Evolutionary conservation across 805 yeast species (phyloP).

Genomic region (Tetrapisispora arboricola): DNA sequence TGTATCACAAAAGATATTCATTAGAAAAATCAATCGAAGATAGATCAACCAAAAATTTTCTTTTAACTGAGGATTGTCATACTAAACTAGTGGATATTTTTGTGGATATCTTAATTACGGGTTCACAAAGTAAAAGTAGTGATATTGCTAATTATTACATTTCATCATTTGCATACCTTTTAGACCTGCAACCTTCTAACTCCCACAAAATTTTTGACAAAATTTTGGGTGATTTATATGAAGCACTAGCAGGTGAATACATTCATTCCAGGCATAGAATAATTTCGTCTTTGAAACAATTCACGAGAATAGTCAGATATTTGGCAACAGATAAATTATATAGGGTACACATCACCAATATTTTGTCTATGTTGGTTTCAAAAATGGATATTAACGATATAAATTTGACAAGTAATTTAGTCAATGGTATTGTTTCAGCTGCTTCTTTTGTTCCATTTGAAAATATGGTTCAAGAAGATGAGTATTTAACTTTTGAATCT

Average conservation of each 20-base stretch:
- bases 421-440: constrained; percentile 57
- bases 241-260: constrained; percentile 49
- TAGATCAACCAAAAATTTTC: constrained; percentile 9
- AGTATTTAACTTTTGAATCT: constrained; percentile 30
- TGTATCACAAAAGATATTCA: constrained; percentile 46
- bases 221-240: constrained; percentile 61
- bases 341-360: constrained; percentile 66
- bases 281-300: constrained; percentile 53
- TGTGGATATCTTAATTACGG: constrained; percentile 43
- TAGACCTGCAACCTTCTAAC: constrained; percentile 46
- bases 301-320: constrained; percentile 53
- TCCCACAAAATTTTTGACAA: constrained; percentile 37
- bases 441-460: constrained; percentile 62
- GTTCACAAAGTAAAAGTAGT: constrained; percentile 63
- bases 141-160: constrained; percentile 46
- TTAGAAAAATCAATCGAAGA: constrained; percentile 33
- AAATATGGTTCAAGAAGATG: constrained; percentile 38
- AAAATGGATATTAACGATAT: constrained; percentile 87
- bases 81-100: constrained; percentile 33
- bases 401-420: constrained; percentile 54
- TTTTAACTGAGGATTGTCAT: constrained; percentile 27
- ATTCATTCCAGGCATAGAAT: constrained; percentile 72
- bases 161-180: constrained; percentile 46
- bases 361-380: constrained; percentile 58
- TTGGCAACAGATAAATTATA: constrained; percentile 52